Base-by-base conservation (phyloP, 257 asterid genomes). In the Echites panduratus region DNA sequence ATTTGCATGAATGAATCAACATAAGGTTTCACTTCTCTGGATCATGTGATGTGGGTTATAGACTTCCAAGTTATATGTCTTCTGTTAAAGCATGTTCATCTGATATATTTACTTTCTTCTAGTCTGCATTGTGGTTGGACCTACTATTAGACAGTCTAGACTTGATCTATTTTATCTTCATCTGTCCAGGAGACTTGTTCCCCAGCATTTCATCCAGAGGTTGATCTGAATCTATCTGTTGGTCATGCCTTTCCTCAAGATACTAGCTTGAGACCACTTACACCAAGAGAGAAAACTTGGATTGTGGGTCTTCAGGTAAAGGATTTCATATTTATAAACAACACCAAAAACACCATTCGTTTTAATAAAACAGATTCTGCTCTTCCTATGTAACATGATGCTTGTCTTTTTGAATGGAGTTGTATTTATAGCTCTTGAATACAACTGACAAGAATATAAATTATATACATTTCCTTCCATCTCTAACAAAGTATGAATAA, bases 241-340 rank as follows among this genome's bases (percentile, higher is more conserved):
- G 63, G 76, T 19, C 73, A 48, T 53, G 73, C 81, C 59, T 80
- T 81, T 83, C 84, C 86, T 45, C 83, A 71, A 65, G 86, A 80
- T 43, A 74, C 82, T 52, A 82, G 70, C 79, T 44, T 53, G 72
- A 66, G 79, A 63, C 78, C 87, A n/a, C 81, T 76, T 62, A 49
- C 81, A 50, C 68, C 87, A 57, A 84, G 81, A 77, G 90, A 87
- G 81, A 88, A 85, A 85, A 96, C 84, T 71, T 95, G 98, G 99
- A 71, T 86, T 44, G 85, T 87, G 73, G 99, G 97, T 59, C 87
- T 95, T 56, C 90, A 91, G 99, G 99, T 91, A 69, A 73, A 59
- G 48, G 45, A 71, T 75, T 29, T 67, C 61, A 32, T 14, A 20
- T 70, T 67, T 14, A 26, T 29, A 62, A 45, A 40, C 63, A 13